Conservation (phyloP, 805 yeast species). For the Yarrowia alimentaria region DNA sequence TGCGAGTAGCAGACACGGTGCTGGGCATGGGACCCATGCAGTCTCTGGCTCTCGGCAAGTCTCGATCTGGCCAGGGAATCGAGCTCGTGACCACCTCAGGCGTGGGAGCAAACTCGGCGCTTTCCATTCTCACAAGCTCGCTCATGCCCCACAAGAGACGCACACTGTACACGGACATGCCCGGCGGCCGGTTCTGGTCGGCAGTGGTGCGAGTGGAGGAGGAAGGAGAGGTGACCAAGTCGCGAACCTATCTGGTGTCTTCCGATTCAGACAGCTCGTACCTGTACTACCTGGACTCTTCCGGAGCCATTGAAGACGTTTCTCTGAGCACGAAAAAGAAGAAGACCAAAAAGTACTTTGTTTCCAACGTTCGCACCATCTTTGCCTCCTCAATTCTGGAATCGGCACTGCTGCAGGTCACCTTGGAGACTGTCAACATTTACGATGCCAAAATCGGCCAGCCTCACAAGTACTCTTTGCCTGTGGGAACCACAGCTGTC, state of each 20-base stretch:
- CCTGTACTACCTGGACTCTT: conserved; percentile 5
- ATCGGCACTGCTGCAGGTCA: conserved; percentile 15
- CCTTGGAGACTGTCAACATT: conserved; percentile 30
- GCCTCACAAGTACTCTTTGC: conserved; percentile 28
- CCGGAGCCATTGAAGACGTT: conserved; percentile 13
- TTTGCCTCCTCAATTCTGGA: conserved; percentile 15
- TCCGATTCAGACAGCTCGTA: conserved; percentile 9
- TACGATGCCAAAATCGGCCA: conserved; percentile 28
- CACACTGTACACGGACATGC: conserved; percentile 12
- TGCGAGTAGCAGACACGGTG: conserved; percentile 53
- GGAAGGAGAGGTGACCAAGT: conserved; percentile 17
- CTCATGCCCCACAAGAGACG: conserved; percentile 15
- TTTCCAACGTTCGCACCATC: conserved; percentile 10
- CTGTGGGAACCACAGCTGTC: conserved; percentile 21
- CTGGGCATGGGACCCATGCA: conserved; percentile 72
- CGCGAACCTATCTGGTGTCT: conserved; percentile 18
- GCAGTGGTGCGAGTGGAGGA: conserved; percentile 10
- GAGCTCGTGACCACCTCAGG: conserved; percentile 74
- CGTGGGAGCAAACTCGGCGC: conserved; percentile 50
- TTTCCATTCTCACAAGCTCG: conserved; percentile 50
- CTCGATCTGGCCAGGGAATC: conserved; percentile 64
- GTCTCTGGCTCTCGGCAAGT: conserved; percentile 61
- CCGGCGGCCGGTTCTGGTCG: conserved; percentile 19
- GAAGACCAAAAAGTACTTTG: conserved; percentile 23
- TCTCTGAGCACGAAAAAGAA: conserved; percentile 22